phyloP scores from a whole-genome alignment of 2,329 filamentous ascomycete genomes.

The Apiospora saccharicola region DNA sequence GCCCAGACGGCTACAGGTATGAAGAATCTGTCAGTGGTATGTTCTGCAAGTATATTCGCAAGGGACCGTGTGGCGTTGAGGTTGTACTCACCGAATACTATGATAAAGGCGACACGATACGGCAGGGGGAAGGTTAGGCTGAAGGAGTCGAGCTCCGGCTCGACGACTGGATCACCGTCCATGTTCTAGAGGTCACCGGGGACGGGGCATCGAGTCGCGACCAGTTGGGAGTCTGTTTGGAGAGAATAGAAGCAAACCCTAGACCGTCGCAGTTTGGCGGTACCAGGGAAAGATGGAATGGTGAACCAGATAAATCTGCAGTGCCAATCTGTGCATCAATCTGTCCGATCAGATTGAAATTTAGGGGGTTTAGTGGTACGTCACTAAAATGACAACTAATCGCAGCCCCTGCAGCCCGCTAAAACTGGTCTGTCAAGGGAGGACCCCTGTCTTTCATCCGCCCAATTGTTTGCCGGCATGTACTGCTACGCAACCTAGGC shows the following conservation, averaged over 20 bases:
- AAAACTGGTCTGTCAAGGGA: constrained; percentile 2
- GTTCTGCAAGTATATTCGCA: background rate
- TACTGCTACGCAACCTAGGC: too few relatives aligned
- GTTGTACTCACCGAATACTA: constrained; percentile 77
- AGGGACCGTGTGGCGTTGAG: constrained; percentile 12
- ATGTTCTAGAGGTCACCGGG: constrained; percentile 50
- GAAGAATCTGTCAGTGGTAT: constrained; percentile 24
- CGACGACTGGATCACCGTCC: constrained; percentile 78
- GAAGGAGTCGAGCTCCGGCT: constrained; percentile 81
- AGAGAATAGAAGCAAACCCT: background rate
- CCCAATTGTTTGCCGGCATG: background rate
- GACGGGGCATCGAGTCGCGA: constrained; percentile 32
- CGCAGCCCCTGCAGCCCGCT: background rate
- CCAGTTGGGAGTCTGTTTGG: background rate
- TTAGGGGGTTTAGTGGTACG: constrained; percentile 13
- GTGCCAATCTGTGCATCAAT: constrained; percentile 6
- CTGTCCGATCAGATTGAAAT: constrained; percentile 9
- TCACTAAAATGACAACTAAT: constrained; percentile 13
- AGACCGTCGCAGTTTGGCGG: background rate
- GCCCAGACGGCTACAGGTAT: constrained; percentile 84
- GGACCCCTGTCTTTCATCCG: background rate
- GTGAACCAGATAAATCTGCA: constrained; percentile 11
- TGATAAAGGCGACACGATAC: constrained; percentile 85
- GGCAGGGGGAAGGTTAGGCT: constrained; percentile 87
- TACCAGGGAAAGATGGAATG: background rate